These are phyloP conservation scores for Pseudoneurospora amorphoporcata DNA, from an alignment of 495 filamentous ascomycete genomes.

Conservation along the genomic window DNA sequence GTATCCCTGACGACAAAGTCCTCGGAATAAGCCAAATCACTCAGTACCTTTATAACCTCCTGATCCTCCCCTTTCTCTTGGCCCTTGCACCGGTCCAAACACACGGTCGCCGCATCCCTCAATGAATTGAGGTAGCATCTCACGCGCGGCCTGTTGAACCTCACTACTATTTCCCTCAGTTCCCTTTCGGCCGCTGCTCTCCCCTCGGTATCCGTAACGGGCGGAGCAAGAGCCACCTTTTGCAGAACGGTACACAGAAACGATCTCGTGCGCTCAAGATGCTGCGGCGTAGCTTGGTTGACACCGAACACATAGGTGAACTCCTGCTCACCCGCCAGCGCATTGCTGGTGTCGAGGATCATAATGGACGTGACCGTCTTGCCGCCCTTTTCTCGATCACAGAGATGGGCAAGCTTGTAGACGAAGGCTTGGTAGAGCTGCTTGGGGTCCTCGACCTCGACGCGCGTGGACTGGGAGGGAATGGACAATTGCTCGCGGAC, in stretches of 20 bases:
- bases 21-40: neutral
- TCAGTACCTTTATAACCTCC: neutral
- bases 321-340: neutral
- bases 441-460: neutral
- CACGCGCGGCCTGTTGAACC: neutral
- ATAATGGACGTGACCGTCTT: slow-evolving; percentile 15
- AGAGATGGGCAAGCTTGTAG: slow-evolving; percentile 22
- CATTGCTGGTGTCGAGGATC: slow-evolving; percentile 1
- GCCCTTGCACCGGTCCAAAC: neutral
- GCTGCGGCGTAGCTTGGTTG: slow-evolving; percentile 2
- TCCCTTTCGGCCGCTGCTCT: neutral
- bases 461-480: neutral
- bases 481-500: neutral
- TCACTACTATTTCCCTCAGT: neutral
- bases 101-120: accelerated
- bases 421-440: slow-evolving; percentile 14
- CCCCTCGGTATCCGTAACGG: accelerated
- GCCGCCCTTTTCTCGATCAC: slow-evolving; percentile 7
- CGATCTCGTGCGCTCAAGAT: neutral
- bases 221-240: neutral
- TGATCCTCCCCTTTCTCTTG: neutral
- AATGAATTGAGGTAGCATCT: neutral
- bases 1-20: neutral
- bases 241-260: neutral
- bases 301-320: slow-evolving; percentile 14